Base-by-base conservation (phyloP, 179 eudicot genomes). In the Beta lomatogona region DNA sequence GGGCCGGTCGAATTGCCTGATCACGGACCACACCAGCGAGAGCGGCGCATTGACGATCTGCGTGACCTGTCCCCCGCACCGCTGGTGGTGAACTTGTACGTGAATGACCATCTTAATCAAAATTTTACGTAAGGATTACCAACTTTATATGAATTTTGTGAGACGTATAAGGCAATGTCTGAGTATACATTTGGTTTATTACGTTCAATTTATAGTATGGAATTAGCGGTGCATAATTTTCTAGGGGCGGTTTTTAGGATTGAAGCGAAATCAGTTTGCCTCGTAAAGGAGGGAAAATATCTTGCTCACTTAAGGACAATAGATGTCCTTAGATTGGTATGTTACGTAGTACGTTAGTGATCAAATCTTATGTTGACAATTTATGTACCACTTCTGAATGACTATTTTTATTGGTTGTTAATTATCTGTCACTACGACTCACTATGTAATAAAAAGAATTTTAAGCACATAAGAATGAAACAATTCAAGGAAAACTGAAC, bases 1-100 rank as follows among this genome's bases (percentile, higher is more conserved):
- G 22, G 83, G 83, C 12, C 31, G 45, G 55, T 75, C 83, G 19
- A 81, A 81, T 9, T 36, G 72, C 46, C 79, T 53, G 10, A 81
- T 52, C 28, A 81, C 55, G 18, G 83, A 81, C 83, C 79, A 81
- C 2, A 81, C 79, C 6, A 66, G 4, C 1, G 25, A 74, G 11
- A 74, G 72, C 4, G 83, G 83, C 0, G 83, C 79, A 11, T 81
- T 54, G 41, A 80, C 74, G 16, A 55, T 73, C 6, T 21, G n/a
- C 0, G 10, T 10, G 74, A 81, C 55, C 11, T 19, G 63, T 57
- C 67, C 66, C 19, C 67, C 53, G 11, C 83, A 81, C 8, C 57
- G 72, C 10, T 0, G 65, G 11, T 15, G 52, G 16, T 36, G 44
- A 14, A 18, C 10, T 6, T 70, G 76, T 5, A 3, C 22, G 7